Conservation (phyloP, 2,329 filamentous ascomycete genomes). For the Trichoderma afroharzianum region DNA sequence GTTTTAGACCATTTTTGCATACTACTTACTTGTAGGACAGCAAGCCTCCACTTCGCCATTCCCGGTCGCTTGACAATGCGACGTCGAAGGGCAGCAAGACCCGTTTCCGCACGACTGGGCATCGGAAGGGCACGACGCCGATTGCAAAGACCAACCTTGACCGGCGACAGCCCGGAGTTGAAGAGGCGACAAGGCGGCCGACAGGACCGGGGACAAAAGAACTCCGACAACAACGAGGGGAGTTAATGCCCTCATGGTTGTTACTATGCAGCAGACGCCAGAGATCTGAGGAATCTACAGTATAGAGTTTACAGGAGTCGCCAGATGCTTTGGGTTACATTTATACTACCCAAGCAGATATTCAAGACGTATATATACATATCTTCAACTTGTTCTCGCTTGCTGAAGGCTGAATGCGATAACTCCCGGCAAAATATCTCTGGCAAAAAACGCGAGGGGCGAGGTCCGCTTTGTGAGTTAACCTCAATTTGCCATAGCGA, state of each 20-base stretch:
- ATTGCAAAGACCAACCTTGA: slow-evolving; percentile 6
- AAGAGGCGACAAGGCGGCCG: neutral
- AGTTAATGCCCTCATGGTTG: neutral
- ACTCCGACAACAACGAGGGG: neutral
- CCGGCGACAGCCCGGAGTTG: neutral
- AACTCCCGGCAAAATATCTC: neutral
- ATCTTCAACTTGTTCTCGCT: neutral
- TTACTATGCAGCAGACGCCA: neutral
- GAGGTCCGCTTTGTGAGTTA: neutral
- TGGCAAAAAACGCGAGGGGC: neutral
- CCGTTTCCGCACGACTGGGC: slow-evolving; percentile 1
- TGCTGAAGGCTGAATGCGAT: neutral
- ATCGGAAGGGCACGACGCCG: neutral
- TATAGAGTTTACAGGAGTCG: too few relatives aligned
- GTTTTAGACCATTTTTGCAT: rapidly evolving
- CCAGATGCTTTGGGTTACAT: neutral
- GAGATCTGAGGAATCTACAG: neutral
- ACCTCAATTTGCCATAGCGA: neutral
- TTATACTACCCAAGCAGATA: neutral
- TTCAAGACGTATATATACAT: neutral
- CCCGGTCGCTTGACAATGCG: neutral
- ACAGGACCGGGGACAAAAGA: neutral
- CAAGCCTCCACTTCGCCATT: slow-evolving; percentile 10
- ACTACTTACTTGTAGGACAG: neutral
- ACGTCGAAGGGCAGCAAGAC: neutral